Percentiles rank a stretch among this genome's conserved stretches.
These are phyloP conservation scores for Chenopodium suecicum DNA, from an alignment of 148 eudicot genomes.

Conservation along the genomic window DNA sequence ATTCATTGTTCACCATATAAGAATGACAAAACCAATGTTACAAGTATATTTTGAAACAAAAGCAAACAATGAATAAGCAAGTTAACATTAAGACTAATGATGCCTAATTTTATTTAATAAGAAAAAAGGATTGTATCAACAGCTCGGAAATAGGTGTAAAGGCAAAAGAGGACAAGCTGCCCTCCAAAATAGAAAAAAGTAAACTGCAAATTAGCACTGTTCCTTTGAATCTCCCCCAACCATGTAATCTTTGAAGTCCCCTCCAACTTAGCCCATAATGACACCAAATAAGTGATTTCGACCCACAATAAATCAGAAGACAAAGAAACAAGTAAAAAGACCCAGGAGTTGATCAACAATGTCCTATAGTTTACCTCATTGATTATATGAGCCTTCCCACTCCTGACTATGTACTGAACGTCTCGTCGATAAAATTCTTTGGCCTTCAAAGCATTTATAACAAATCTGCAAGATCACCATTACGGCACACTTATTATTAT, in stretches of 20 bases:
- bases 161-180: too few relatives aligned
- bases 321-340: too few relatives aligned
- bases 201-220: too few relatives aligned
- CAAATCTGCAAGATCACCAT: conserved; percentile 63
- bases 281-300: too few relatives aligned
- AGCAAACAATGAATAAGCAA: background rate
- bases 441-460: conserved; percentile 88
- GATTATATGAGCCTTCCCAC: conserved; percentile 88
- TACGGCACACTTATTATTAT: background rate
- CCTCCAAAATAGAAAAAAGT: too few relatives aligned
- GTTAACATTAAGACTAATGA: background rate
- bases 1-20: background rate
- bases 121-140: too few relatives aligned
- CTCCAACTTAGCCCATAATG: too few relatives aligned
- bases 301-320: too few relatives aligned
- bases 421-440: conserved; percentile 93
- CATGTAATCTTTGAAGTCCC: too few relatives aligned
- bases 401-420: conserved; percentile 86
- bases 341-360: background rate
- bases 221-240: too few relatives aligned
- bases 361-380: conserved; percentile 64
- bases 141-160: too few relatives aligned
- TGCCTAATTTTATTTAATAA: too few relatives aligned
- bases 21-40: background rate
- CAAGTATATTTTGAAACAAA: background rate